Percentiles rank a stretch among this genome's conserved stretches.
phyloP scores from a whole-genome alignment of 169 alveolate genomes.

The Babesia bigemina region DNA sequence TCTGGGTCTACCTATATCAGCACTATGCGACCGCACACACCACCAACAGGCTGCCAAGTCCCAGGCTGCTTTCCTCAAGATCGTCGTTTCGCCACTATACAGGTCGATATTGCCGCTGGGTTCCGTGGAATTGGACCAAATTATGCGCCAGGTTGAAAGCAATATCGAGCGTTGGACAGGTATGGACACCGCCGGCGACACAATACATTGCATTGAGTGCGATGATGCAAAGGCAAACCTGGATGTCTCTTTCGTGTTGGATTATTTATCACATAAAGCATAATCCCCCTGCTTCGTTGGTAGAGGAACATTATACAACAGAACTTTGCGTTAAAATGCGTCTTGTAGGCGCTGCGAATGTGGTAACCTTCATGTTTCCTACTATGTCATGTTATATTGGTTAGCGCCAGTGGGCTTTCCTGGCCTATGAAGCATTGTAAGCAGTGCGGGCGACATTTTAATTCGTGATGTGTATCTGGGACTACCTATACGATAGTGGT shows the following conservation, averaged over 20 bases:
- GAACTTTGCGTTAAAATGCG: not conserved
- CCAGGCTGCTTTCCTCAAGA: conserved; percentile 91
- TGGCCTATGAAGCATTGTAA: too few relatives aligned
- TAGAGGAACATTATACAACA: not conserved
- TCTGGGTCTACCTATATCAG: conserved; percentile 90
- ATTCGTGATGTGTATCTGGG: too few relatives aligned
- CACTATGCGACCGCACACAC: conserved; percentile 92
- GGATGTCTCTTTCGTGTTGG: conserved; percentile 5
- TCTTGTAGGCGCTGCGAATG: not conserved
- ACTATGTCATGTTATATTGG: too few relatives aligned
- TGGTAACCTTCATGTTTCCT: too few relatives aligned
- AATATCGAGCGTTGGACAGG: conserved; percentile 35
- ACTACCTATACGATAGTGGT: too few relatives aligned
- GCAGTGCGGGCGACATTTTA: too few relatives aligned
- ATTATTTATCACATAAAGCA: not conserved
- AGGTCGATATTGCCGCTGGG: conserved; percentile 71
- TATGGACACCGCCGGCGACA: conserved; percentile 5
- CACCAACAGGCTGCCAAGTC: conserved; percentile 90
- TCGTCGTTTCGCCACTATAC: conserved; percentile 89
- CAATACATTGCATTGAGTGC: not conserved
- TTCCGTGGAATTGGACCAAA: conserved; percentile 20
- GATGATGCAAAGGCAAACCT: not conserved
- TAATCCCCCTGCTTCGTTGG: not conserved
- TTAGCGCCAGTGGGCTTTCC: too few relatives aligned
- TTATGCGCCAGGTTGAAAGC: conserved; percentile 9